These are phyloP conservation scores for Aaosphaeria arxii DNA, from an alignment of 2,329 filamentous ascomycete species.

Conservation along the genomic window DNA sequence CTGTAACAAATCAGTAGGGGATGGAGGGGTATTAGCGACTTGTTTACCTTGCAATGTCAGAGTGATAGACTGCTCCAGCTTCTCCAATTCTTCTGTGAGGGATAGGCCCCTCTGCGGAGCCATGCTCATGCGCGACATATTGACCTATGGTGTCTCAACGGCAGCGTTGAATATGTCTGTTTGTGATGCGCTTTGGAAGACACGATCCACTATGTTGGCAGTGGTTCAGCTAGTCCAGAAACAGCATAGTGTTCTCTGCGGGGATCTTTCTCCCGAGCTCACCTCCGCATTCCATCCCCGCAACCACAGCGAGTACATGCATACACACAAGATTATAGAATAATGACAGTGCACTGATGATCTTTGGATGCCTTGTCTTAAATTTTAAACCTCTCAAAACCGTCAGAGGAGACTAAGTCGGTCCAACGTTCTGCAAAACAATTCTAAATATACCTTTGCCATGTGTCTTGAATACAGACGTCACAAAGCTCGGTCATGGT, in stretches of 20 bases:
- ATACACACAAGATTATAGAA: too few relatives aligned
- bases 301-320: conserved; percentile 2
- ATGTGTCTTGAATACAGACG: too few relatives aligned
- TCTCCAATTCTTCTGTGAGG: conserved; percentile 92
- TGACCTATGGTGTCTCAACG: conserved; percentile 3
- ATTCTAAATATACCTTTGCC: too few relatives aligned
- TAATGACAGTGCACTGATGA: too few relatives aligned
- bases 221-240: conserved; percentile 9
- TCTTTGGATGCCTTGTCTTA: too few relatives aligned
- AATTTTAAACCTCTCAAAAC: too few relatives aligned
- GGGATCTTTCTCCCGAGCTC: background rate
- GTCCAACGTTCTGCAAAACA: too few relatives aligned
- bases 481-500: conserved; percentile 1
- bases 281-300: background rate
- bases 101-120: conserved; percentile 61
- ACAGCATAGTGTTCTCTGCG: conserved; percentile 3
- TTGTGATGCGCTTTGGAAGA: background rate
- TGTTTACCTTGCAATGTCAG: conserved; percentile 77
- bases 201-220: background rate
- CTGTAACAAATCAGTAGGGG: conserved; percentile 47
- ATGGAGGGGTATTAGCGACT: conserved; percentile 14
- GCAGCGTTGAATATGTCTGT: background rate
- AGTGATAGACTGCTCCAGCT: conserved; percentile 93
- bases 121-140: conserved; percentile 51
- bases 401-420: too few relatives aligned